Base-by-base conservation (phyloP, 257 asterid genomes). In the Primulina huaijiensis region DNA sequence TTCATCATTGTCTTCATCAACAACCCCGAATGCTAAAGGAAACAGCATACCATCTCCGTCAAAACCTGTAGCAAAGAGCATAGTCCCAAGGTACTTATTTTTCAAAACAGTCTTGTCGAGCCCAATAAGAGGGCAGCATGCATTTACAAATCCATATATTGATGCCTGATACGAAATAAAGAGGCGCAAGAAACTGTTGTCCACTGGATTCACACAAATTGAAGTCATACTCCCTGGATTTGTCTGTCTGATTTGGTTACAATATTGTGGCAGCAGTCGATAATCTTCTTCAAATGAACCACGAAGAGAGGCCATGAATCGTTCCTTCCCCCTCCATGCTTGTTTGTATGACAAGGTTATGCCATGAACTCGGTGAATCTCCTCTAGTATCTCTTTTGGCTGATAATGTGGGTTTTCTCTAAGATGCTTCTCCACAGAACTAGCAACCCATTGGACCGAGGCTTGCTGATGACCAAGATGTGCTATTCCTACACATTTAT, bases 381-480 rank as follows among this genome's bases (percentile, higher is more conserved):
- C 91, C 81, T 90, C 89, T 38, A 90, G 75, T 69, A 86, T 84
- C 70, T 88, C 96, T 71, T 87, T 89, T 2, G 93, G 90, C 77
- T 87, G 83, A 84, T 60, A 81, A 25, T 86, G 80, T 5, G 96
- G 93, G 65, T 89, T 87, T 68, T 89, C 92, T 73, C 75, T 71
- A 4, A 89, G 88, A 3, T 65, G 81, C 27, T 78, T 79, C 73
- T 85, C 91, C 17, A 89, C 90, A 35, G 92, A 80, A 69, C 72
- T 80, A 35, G 92, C 96, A 60, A 89, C 86, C 96, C 96, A 87
- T 56, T 86, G 88, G 38, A 85, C 92, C 3, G 96, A 89, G 60
- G 96, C 96, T 69, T 89, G 96, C 64, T 83, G 88, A 72, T 87
- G 96, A 58, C 91, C 96, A 40, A 89, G 84, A 78, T 89, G 90